phyloP scores from a whole-genome alignment of 2,329 filamentous ascomycete species.

The Aspergillus sp. region DNA sequence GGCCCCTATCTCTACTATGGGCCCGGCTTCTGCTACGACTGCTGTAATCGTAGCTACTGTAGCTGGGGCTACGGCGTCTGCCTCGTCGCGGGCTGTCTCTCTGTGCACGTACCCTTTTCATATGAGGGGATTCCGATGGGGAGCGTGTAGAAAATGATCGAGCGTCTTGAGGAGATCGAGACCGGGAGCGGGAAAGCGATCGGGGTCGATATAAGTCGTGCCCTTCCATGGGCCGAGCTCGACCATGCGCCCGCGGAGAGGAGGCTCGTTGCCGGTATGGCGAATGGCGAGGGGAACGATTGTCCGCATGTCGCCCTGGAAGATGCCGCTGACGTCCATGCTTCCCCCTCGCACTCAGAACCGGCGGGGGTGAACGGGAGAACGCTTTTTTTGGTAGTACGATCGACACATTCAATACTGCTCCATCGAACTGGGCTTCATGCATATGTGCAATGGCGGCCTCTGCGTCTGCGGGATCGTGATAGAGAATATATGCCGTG shows the following conservation, averaged over 20 bases:
- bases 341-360: conserved; percentile 62
- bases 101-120: conserved; percentile 34
- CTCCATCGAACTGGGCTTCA: conserved; percentile 88
- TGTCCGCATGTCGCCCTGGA: conserved; percentile 27
- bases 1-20: conserved; percentile 49
- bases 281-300: conserved; percentile 25
- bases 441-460: conserved; percentile 95
- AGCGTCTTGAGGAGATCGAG: conserved; percentile 39
- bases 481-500: conserved; percentile 87
- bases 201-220: conserved; percentile 61
- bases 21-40: conserved; percentile 52
- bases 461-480: conserved; percentile 75
- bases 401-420: conserved; percentile 80
- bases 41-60: conserved; percentile 63
- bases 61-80: conserved; percentile 61
- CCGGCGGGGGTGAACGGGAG: conserved; percentile 73
- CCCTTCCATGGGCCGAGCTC: conserved; percentile 47
- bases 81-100: conserved; percentile 38
- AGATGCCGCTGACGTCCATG: conserved; percentile 49
- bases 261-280: conserved; percentile 33
- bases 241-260: conserved; percentile 41
- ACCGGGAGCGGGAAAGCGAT: conserved; percentile 49
- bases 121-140: conserved; percentile 44
- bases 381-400: conserved; percentile 82
- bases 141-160: conserved; percentile 40